Percentiles rank a stretch among this genome's conserved stretches.
Conservation (phyloP, 257 asterid species). For the Oldenlandia corymbosa region DNA sequence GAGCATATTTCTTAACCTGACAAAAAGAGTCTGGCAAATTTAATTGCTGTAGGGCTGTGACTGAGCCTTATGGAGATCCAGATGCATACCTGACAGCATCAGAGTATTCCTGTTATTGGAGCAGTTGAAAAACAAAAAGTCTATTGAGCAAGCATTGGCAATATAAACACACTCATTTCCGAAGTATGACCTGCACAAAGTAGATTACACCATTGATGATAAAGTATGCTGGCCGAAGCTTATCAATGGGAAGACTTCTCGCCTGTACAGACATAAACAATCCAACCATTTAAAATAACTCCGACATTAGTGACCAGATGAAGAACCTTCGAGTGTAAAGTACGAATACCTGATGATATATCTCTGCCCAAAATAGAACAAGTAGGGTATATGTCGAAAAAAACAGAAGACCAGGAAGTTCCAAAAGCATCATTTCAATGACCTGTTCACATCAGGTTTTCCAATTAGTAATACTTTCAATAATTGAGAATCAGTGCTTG, state of each 20-base stretch:
- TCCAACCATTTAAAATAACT: not conserved
- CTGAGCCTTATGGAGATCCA: slow-evolving; percentile 30
- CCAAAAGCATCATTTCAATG: slow-evolving; percentile 29
- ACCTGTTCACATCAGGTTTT: slow-evolving; percentile 22
- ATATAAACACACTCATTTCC: not conserved
- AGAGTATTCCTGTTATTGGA: not conserved
- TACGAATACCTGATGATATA: slow-evolving; percentile 32
- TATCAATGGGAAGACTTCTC: slow-evolving; percentile 34
- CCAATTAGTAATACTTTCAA: not conserved
- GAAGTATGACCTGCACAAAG: slow-evolving; percentile 23
- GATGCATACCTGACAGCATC: slow-evolving; percentile 19
- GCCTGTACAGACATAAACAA: slow-evolving; percentile 25
- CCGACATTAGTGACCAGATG: not conserved
- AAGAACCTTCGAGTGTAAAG: not conserved
- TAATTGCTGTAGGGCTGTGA: slow-evolving; percentile 21
- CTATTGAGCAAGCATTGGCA: not conserved
- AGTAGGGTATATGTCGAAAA: slow-evolving; percentile 39
- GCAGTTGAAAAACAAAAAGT: not conserved
- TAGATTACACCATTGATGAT: slow-evolving; percentile 27
- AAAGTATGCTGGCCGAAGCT: slow-evolving; percentile 28
- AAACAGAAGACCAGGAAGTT: slow-evolving; percentile 39
- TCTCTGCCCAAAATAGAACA: slow-evolving; percentile 40
- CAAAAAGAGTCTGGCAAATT: slow-evolving; percentile 25
- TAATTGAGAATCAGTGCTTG: not conserved
- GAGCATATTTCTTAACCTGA: slow-evolving; percentile 16